Percentiles rank a stretch among this genome's conserved stretches.
Conservation (phyloP, 352 stramenopile genomes). For the Thalassiosira tumida region DNA sequence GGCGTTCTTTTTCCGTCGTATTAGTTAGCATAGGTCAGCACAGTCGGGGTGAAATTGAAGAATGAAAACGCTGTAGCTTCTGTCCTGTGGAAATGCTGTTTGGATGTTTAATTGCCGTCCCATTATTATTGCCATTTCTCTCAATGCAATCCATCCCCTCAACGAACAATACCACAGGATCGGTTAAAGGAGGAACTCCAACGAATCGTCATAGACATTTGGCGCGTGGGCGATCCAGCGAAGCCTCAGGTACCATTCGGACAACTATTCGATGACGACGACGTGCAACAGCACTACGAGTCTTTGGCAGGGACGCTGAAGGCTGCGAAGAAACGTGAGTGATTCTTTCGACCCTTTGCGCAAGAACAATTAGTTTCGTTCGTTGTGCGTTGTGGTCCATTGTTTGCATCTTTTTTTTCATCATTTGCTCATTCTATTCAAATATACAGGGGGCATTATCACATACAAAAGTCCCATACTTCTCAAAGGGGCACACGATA, state of each 20-base stretch:
- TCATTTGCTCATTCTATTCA: slow-evolving; percentile 3
- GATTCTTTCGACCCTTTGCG: neutral
- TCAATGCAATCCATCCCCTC: neutral
- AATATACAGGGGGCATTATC: slow-evolving; percentile 68
- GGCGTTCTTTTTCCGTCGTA: no score
- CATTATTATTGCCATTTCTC: neutral
- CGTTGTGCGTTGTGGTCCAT: neutral
- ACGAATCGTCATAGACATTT: slow-evolving; percentile 91
- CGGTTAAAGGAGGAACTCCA: slow-evolving; percentile 91
- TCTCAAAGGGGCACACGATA: slow-evolving; percentile 77
- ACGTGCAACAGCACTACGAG: slow-evolving; percentile 90
- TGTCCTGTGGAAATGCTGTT: no score
- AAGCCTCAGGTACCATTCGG: slow-evolving; percentile 92
- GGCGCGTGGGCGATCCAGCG: slow-evolving; percentile 84
- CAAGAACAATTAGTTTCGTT: neutral
- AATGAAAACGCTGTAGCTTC: no score
- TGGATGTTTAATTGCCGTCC: no score
- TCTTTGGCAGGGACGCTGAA: slow-evolving; percentile 92
- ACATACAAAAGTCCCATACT: slow-evolving; percentile 76
- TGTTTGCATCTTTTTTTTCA: slow-evolving; percentile 1
- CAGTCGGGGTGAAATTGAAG: no score
- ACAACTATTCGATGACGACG: slow-evolving; percentile 92
- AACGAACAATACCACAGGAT: no score
- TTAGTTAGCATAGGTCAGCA: no score
- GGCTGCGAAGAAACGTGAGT: slow-evolving; percentile 90